A percentile compares a stretch with the other conserved stretches of the same genome.
Conservation (phyloP, 2,329 filamentous ascomycete species). For the Aspergillus ochraceus region DNA sequence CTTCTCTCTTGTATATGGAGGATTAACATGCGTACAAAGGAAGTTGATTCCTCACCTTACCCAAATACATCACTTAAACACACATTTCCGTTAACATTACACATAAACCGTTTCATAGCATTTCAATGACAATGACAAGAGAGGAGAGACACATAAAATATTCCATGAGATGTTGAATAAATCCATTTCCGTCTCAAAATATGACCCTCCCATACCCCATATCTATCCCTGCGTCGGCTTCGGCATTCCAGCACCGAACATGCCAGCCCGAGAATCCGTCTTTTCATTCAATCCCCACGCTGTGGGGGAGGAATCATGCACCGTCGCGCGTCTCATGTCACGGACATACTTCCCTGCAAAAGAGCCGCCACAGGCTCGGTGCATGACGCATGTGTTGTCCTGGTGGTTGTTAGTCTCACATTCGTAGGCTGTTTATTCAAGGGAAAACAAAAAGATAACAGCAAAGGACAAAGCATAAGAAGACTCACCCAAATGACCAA, state of each 20-base stretch:
- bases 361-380: constrained; percentile 37
- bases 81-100: neutral
- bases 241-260: neutral
- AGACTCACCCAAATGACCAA: neutral
- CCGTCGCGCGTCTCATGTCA: constrained; percentile 58
- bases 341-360: constrained; percentile 50
- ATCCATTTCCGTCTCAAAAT: too few relatives aligned
- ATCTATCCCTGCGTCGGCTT: neutral
- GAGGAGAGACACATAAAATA: neutral
- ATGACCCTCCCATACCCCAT: too few relatives aligned
- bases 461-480: neutral
- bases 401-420: neutral
- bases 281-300: constrained; percentile 47
- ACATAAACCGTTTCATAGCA: neutral
- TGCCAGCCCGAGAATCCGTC: neutral
- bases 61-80: too few relatives aligned
- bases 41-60: too few relatives aligned
- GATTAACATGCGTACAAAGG: too few relatives aligned
- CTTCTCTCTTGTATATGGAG: too few relatives aligned
- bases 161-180: neutral
- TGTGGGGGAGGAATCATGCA: constrained; percentile 48
- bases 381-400: constrained; percentile 4
- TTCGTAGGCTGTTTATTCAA: too few relatives aligned
- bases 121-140: too few relatives aligned
- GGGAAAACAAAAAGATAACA: too few relatives aligned